Percentiles rank a stretch among this genome's conserved stretches.
phyloP scores from a whole-genome alignment of 306 rosid species.

The Amphicarpaea edgeworthii region DNA sequence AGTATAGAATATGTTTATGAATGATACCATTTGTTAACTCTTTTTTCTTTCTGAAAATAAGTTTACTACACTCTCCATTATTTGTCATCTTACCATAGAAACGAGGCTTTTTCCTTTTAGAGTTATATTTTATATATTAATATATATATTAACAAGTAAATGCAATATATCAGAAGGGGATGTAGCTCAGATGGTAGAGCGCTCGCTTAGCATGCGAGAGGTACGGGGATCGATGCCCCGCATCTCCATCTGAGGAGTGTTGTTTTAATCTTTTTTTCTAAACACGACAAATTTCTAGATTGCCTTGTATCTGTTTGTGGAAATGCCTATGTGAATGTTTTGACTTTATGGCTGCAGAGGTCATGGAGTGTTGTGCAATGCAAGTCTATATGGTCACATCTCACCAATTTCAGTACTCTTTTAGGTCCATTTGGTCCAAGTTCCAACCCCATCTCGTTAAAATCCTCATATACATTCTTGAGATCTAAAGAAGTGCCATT shows the following conservation, averaged over 20 bases:
- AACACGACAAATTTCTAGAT: neutral
- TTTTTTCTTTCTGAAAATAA: too few species aligned
- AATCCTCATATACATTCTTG: neutral
- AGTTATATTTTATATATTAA: too few species aligned
- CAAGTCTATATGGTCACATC: neutral
- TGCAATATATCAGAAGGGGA: too few species aligned
- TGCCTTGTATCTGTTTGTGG: neutral
- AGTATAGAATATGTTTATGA: too few species aligned
- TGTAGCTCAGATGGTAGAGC: slow-evolving; percentile 99
- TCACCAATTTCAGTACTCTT: neutral
- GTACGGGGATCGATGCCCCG: slow-evolving; percentile 94
- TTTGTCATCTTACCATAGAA: too few species aligned
- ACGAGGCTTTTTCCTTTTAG: too few species aligned
- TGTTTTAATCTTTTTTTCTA: neutral
- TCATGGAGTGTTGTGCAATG: slow-evolving; percentile 12
- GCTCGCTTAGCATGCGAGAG: slow-evolving; percentile 98
- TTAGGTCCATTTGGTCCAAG: neutral
- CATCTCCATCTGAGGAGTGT: too few species aligned
- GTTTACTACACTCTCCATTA: too few species aligned
- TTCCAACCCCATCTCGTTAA: neutral
- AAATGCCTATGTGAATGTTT: neutral
- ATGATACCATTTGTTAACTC: neutral
- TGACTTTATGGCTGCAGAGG: too few species aligned
- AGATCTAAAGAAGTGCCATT: neutral
- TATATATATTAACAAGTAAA: too few species aligned